These are phyloP conservation scores for Apiospora phragmitis DNA, from an alignment of 2,329 filamentous ascomycete species.

Conservation along the genomic window DNA sequence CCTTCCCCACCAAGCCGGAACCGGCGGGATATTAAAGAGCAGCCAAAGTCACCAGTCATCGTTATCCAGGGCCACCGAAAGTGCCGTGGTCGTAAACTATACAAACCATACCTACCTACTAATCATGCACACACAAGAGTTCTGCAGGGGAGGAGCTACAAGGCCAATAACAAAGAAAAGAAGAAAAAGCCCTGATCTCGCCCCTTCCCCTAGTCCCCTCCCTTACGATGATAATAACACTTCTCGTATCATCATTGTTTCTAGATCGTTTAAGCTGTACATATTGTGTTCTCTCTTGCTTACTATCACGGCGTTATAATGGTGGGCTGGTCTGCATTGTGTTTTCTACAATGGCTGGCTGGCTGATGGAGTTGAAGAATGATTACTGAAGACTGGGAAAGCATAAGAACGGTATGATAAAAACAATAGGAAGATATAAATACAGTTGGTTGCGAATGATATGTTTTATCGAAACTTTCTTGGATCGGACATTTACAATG, in stretches of 20 bases:
- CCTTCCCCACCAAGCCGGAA: constrained; percentile 50
- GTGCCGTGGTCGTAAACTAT: not conserved
- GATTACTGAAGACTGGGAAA: not conserved
- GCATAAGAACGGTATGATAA: not conserved
- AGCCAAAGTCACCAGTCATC: not conserved
- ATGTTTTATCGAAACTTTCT: no score
- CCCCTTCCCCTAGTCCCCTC: not conserved
- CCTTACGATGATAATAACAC: not conserved
- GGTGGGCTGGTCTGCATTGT: not conserved
- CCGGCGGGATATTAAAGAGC: constrained; percentile 45
- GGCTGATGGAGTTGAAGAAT: not conserved
- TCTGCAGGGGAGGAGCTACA: not conserved
- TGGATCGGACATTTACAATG: no score
- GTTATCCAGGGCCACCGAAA: not conserved
- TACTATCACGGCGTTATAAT: not conserved
- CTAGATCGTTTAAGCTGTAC: not conserved
- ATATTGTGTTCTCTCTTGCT: not conserved
- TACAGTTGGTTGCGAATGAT: not conserved
- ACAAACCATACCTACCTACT: not conserved
- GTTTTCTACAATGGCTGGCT: not conserved
- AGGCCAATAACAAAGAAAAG: not conserved
- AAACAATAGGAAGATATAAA: not conserved
- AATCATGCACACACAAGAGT: not conserved
- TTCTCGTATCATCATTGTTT: not conserved
- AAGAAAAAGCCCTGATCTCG: not conserved